phyloP scores from a whole-genome alignment of 164 flowering plant genomes.

The Dillenia turbinata region DNA sequence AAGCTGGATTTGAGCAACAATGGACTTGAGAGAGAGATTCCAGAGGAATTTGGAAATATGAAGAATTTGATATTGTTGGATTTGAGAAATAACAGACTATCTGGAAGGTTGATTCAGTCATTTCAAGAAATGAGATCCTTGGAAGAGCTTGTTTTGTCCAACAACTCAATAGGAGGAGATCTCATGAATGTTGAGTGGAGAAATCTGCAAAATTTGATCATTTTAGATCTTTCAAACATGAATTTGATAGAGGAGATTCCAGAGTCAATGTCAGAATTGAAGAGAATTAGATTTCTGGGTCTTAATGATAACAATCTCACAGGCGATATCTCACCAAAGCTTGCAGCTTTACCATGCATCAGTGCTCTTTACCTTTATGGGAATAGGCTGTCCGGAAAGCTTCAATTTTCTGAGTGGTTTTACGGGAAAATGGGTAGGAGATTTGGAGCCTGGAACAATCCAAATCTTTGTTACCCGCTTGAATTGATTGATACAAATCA shows the following conservation, averaged over 20 bases:
- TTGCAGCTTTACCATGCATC: slow-evolving; percentile 50
- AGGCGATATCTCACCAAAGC: slow-evolving; percentile 48
- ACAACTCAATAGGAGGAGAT: slow-evolving; percentile 70
- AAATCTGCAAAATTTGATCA: slow-evolving; percentile 38
- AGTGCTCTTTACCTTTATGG: slow-evolving; percentile 58
- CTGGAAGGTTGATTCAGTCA: slow-evolving; percentile 57
- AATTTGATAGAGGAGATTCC: slow-evolving; percentile 66
- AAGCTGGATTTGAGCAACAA: slow-evolving; percentile 90
- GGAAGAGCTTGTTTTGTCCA: slow-evolving; percentile 60
- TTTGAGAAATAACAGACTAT: slow-evolving; percentile 57
- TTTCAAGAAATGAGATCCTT: slow-evolving; percentile 54
- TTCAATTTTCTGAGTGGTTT: slow-evolving; percentile 51
- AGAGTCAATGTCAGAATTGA: slow-evolving; percentile 45
- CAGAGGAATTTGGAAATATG: slow-evolving; percentile 41
- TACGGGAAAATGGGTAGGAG: slow-evolving; percentile 67
- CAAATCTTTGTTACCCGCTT: slow-evolving; percentile 52
- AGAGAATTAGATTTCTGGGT: slow-evolving; percentile 64
- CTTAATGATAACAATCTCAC: slow-evolving; percentile 63
- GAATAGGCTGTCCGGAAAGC: slow-evolving; percentile 70
- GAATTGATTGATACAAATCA: slow-evolving; percentile 10
- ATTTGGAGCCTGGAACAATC: slow-evolving; percentile 71
- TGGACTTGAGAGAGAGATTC: slow-evolving; percentile 46
- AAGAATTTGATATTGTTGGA: slow-evolving; percentile 78
- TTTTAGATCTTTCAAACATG: slow-evolving; percentile 59
- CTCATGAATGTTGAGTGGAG: slow-evolving; percentile 46